Evolutionary conservation across 345 rosid species (phyloP).

Genomic region (Pugionium dolabratum): DNA sequence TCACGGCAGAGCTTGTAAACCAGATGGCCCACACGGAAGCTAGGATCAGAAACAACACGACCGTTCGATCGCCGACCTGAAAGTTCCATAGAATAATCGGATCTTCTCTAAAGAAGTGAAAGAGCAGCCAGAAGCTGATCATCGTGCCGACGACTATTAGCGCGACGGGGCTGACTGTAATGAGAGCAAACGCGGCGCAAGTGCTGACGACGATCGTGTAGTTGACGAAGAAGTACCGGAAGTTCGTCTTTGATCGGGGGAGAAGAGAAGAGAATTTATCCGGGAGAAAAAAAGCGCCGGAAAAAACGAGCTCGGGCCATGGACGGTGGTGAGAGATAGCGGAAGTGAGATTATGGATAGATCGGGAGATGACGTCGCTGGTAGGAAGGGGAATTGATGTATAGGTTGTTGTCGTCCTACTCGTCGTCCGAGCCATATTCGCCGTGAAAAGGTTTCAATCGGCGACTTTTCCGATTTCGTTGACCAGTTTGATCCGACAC

Average conservation of each 20-base stretch:
- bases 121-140: constrained; percentile 48
- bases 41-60: constrained; percentile 36
- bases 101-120: constrained; percentile 54
- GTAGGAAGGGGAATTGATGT: constrained; percentile 56
- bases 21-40: constrained; percentile 45
- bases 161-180: constrained; percentile 43
- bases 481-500: constrained; percentile 36
- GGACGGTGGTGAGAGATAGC: constrained; percentile 53
- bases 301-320: constrained; percentile 53
- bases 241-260: constrained; percentile 37
- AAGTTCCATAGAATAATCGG: constrained; percentile 46
- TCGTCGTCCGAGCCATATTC: constrained; percentile 28
- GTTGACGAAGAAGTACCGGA: constrained; percentile 48
- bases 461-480: constrained; percentile 9
- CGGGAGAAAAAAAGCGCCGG: constrained; percentile 38
- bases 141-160: constrained; percentile 44
- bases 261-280: constrained; percentile 31
- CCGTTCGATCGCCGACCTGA: constrained; percentile 43
- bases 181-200: constrained; percentile 37
- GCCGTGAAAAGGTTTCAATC: not conserved
- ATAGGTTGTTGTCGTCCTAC: constrained; percentile 40
- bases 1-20: constrained; percentile 44
- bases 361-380: constrained; percentile 51
- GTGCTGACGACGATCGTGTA: constrained; percentile 42
- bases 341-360: constrained; percentile 48